Percentiles rank a stretch among this genome's conserved stretches.
phyloP scores from a whole-genome alignment of 257 asterid species.

The Solanum tarijense region DNA sequence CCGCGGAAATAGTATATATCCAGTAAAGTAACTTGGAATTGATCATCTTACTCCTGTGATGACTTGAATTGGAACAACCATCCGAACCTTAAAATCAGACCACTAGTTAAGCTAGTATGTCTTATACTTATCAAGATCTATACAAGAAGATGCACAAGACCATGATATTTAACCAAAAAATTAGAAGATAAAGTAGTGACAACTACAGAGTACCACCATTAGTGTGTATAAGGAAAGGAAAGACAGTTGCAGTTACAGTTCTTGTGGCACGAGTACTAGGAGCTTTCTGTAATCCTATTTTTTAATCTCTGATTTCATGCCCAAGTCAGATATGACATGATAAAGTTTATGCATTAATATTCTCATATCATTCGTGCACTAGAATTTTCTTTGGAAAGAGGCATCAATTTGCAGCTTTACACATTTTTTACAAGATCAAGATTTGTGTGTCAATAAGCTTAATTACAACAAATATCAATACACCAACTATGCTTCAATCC shows the following conservation, averaged over 20 bases:
- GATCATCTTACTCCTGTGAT: not conserved
- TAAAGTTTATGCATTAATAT: not conserved
- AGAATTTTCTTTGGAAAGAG: not conserved
- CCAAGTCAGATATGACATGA: not conserved
- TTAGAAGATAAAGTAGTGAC: not conserved
- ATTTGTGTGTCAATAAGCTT: not conserved
- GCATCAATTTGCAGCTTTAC: not conserved
- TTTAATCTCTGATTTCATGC: not conserved
- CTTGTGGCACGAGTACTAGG: not conserved
- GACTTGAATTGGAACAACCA: not conserved
- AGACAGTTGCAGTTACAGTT: not conserved
- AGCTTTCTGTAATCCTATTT: not conserved
- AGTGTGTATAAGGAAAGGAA: not conserved
- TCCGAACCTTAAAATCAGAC: not conserved
- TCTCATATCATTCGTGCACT: not conserved
- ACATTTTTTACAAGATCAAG: not conserved
- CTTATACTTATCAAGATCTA: not conserved
- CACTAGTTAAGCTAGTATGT: not conserved
- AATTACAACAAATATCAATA: not conserved
- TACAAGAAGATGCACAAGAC: not conserved
- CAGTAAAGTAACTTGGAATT: not conserved
- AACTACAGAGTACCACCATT: not conserved
- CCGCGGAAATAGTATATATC: not conserved
- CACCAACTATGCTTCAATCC: not conserved
- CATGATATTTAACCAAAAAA: not conserved